Conservation (phyloP, 208 protist genomes). For the Wallacemonas sp. region DNA sequence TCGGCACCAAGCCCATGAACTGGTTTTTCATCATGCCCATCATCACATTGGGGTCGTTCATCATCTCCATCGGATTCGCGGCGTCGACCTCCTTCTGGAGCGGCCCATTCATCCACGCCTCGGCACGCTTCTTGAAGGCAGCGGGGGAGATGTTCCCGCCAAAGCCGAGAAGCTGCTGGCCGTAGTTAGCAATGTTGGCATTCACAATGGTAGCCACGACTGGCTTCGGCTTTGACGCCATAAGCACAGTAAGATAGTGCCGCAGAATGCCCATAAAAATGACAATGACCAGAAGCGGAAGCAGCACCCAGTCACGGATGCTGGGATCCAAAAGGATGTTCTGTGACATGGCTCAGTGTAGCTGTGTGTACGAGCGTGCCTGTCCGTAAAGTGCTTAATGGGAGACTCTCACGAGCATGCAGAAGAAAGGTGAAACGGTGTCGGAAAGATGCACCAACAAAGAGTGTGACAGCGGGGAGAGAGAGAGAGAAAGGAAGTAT, state of each 20-base stretch:
- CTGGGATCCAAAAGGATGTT: slow-evolving; percentile 91
- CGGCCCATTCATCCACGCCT: slow-evolving; percentile 41
- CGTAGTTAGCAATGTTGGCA: slow-evolving; percentile 69
- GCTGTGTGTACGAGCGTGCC: neutral
- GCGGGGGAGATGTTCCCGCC: slow-evolving; percentile 54
- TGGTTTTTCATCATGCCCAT: slow-evolving; percentile 95
- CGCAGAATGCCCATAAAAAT: slow-evolving; percentile 91
- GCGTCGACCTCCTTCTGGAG: slow-evolving; percentile 67
- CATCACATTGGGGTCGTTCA: slow-evolving; percentile 92
- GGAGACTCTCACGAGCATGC: neutral
- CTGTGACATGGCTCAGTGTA: slow-evolving; percentile 38
- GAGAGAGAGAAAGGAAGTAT: neutral
- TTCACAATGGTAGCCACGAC: slow-evolving; percentile 65
- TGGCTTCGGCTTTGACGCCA: slow-evolving; percentile 40
- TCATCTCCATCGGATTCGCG: slow-evolving; percentile 90
- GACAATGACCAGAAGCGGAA: slow-evolving; percentile 94
- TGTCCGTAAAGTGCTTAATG: neutral
- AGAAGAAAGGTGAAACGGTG: neutral
- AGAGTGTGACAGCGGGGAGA: too few species aligned
- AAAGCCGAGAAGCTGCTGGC: slow-evolving; percentile 44
- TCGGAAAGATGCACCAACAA: too few species aligned
- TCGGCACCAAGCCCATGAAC: slow-evolving; percentile 92
- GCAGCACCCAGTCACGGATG: slow-evolving; percentile 96
- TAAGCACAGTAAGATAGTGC: slow-evolving; percentile 80
- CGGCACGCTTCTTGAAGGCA: slow-evolving; percentile 62